phyloP scores from a whole-genome alignment of 129 eudicot species.

The Flaveria trinervia region DNA sequence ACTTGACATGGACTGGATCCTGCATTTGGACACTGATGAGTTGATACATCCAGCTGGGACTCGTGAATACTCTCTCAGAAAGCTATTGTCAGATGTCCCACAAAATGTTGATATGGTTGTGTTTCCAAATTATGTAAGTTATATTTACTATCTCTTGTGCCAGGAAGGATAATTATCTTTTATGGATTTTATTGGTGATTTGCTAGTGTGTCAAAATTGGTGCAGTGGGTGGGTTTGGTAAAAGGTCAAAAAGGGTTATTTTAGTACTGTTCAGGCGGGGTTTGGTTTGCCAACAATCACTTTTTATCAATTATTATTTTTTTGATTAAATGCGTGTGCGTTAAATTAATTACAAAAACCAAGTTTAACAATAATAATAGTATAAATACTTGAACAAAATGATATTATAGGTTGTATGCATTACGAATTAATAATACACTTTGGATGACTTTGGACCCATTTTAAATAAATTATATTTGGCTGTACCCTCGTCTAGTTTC shows the following conservation, averaged over 20 bases:
- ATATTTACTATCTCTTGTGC: not conserved
- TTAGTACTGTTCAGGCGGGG: not conserved
- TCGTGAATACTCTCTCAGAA: conserved; percentile 57
- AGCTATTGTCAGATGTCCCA: conserved; percentile 55
- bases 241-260: not conserved
- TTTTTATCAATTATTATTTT: not conserved
- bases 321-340: not conserved
- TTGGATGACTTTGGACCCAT: not conserved
- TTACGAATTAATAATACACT: not conserved
- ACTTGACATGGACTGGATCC: conserved; percentile 68
- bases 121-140: conserved; percentile 73
- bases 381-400: not conserved
- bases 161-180: not conserved
- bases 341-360: not conserved
- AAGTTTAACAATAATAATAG: not conserved
- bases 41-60: conserved; percentile 69
- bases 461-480: not conserved
- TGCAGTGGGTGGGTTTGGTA: not conserved
- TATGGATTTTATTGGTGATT: not conserved
- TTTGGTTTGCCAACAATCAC: not conserved
- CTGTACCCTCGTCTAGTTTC: no score
- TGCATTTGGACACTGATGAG: conserved; percentile 78
- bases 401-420: conserved; percentile 5
- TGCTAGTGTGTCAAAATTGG: not conserved
- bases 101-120: conserved; percentile 59